phyloP scores from a whole-genome alignment of 768 basidiomycete species.

The Macrolepiota dolichaula region DNA sequence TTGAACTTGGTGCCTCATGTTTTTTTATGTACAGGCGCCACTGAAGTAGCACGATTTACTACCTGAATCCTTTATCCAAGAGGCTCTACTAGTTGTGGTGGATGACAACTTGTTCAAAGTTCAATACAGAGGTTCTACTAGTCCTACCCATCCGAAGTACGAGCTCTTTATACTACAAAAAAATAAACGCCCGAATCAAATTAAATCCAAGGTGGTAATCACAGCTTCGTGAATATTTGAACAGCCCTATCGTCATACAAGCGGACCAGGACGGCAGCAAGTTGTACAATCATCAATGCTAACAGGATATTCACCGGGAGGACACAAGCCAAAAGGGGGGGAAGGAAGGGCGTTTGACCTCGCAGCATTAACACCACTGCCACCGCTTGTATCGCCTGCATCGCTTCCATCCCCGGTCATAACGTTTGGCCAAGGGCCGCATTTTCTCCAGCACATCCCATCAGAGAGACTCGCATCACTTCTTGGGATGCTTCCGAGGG shows the following conservation, averaged over 20 bases:
- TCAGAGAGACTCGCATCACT: background rate
- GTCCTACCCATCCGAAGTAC: no score
- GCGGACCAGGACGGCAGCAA: background rate
- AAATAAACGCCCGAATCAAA: background rate
- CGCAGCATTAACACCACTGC: background rate
- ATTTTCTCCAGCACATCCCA: background rate
- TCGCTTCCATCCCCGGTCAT: background rate
- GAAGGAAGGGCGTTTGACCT: background rate
- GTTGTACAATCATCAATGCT: background rate
- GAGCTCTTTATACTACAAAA: no score
- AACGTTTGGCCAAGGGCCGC: background rate
- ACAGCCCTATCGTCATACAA: background rate
- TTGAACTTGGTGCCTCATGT: no score
- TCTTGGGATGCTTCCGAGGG: background rate
- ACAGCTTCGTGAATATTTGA: background rate
- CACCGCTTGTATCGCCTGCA: background rate
- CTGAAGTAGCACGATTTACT: no score
- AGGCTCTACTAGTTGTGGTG: no score
- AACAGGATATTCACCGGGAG: background rate
- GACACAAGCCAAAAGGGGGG: background rate
- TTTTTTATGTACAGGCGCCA: no score
- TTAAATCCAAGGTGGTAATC: background rate
- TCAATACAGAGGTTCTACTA: no score
- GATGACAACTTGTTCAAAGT: no score
- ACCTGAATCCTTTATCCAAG: no score